Evolutionary conservation across 1,139 yeast genomes (phyloP).

Genomic region (Pichia sp.): DNA sequence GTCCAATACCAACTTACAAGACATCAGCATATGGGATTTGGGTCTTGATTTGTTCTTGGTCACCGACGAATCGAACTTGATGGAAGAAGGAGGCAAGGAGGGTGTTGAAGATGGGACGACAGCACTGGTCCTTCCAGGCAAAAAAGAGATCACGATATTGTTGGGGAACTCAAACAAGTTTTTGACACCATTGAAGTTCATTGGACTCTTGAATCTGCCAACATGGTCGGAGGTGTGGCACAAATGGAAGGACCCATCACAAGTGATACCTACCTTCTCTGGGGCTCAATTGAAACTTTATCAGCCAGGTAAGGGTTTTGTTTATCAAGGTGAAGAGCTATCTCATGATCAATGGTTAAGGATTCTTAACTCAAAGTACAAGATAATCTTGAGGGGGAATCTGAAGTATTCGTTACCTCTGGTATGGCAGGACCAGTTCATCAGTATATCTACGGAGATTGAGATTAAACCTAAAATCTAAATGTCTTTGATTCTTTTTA

Average conservation of each 20-base stretch:
- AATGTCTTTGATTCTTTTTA: neutral
- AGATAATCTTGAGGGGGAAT: conserved; percentile 74
- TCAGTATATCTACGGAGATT: conserved; percentile 28
- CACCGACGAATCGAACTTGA: conserved; percentile 23
- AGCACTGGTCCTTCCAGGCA: neutral
- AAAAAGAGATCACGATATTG: conserved; percentile 48
- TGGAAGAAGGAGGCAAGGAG: conserved; percentile 3
- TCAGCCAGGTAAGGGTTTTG: conserved; percentile 56
- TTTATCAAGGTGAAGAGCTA: conserved; percentile 44
- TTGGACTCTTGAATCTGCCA: conserved; percentile 40
- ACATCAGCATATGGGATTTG: conserved; percentile 58
- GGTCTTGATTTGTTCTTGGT: conserved; percentile 76
- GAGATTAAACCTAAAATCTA: conserved; percentile 19
- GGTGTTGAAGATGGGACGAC: conserved; percentile 10
- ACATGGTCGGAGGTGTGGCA: conserved; percentile 35
- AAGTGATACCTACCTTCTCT: conserved; percentile 40
- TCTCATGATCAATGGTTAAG: conserved; percentile 56
- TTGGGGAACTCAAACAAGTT: conserved; percentile 65
- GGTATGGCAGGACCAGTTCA: conserved; percentile 25
- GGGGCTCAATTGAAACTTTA: conserved; percentile 66
- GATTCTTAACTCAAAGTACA: conserved; percentile 76
- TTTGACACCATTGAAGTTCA: conserved; percentile 69
- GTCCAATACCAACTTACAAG: conserved; percentile 75
- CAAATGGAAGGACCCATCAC: conserved; percentile 40
- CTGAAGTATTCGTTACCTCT: conserved; percentile 72